Evolutionary conservation across 106 monocot genomes (phyloP), one percentile per base, ranked within the genome.

Genomic region (Vanilla planifolia): DNA sequence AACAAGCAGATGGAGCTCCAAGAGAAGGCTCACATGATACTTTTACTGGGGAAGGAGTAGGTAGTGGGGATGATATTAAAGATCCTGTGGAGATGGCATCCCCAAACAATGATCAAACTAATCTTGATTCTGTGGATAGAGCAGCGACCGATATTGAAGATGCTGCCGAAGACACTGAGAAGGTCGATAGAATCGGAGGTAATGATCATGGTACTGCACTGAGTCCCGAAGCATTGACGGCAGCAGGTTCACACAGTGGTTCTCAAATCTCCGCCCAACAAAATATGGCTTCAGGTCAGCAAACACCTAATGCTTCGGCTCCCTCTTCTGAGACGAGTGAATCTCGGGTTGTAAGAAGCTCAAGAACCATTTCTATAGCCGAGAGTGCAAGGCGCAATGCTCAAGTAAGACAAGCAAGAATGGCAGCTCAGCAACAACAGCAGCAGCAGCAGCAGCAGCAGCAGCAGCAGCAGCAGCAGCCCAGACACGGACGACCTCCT

Each of bases 331-430:
- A 70, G 51, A 56, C 33, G 0, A 70, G 70, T 27, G 75, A 75
- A 66, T 47, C 69, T 9, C 52, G 51, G 48, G 14, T 7, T 9
- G 48, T 70, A 6, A 55, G 70, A 33, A 55, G 23, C 8, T 66
- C 66, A 5, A 74, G 71, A 74, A 86, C 80, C 8, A 81, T 86
- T 43, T 70, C 36, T 9, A 33, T 86, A 27, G 0, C 61, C 1
- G 73, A 68, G 59, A 79, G 72, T 43, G 82, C 81, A 0, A 72
- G 27, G 34, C 63, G 51, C 24, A 78, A 75, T 69, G 73, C 83
- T 33, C 57, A 19, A 24, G 9, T 62, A 3, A 71, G 86, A 67
- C 71, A 68, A 66, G 65, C 50, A 0, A 26, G 77, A 26, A 61
- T 68, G 29, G 60, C 80, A 6, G 23, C 67, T 26, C 68, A 51